Conservation (phyloP, 2,329 filamentous ascomycete genomes). For the Alternaria sp. region DNA sequence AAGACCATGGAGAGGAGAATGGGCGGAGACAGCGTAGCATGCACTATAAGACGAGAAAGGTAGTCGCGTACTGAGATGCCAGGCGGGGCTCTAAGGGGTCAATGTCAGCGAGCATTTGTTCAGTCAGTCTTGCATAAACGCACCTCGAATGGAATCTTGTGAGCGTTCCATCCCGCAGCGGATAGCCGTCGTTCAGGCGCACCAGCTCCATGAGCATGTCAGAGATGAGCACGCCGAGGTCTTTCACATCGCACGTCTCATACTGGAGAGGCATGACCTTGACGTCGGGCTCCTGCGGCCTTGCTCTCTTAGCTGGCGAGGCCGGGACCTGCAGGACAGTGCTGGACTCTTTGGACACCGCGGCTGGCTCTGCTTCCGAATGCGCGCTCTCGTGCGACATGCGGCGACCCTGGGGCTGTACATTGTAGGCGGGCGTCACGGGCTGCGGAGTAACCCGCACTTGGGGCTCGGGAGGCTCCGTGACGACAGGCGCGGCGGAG, state of each 20-base stretch:
- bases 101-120: conserved; percentile 14
- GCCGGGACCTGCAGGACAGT: conserved; percentile 26
- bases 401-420: conserved; percentile 18
- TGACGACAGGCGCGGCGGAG: conserved; percentile 43
- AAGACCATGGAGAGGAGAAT: conserved; percentile 99
- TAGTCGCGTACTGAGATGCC: conserved; percentile 96
- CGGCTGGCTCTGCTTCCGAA: conserved; percentile 20
- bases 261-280: conserved; percentile 77
- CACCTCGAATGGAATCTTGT: conserved; percentile 96
- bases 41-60: conserved; percentile 87
- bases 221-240: conserved; percentile 88
- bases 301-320: conserved; percentile 46
- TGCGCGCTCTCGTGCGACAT: conserved; percentile 24
- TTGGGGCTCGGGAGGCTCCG: conserved; percentile 48
- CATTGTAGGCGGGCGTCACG: conserved; percentile 30
- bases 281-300: conserved; percentile 52
- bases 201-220: conserved; percentile 97
- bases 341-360: conserved; percentile 28
- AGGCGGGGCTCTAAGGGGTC: conserved; percentile 69
- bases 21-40: conserved; percentile 91
- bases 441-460: conserved; percentile 48
- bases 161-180: conserved; percentile 83
- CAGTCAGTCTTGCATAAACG: conserved; percentile 19
- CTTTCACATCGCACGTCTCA: conserved; percentile 81
- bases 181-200: conserved; percentile 87